A percentile compares a stretch with the other conserved stretches of the same genome.
phyloP scores from a whole-genome alignment of 768 basidiomycete genomes.

The Rhizopogon vinicolor region DNA sequence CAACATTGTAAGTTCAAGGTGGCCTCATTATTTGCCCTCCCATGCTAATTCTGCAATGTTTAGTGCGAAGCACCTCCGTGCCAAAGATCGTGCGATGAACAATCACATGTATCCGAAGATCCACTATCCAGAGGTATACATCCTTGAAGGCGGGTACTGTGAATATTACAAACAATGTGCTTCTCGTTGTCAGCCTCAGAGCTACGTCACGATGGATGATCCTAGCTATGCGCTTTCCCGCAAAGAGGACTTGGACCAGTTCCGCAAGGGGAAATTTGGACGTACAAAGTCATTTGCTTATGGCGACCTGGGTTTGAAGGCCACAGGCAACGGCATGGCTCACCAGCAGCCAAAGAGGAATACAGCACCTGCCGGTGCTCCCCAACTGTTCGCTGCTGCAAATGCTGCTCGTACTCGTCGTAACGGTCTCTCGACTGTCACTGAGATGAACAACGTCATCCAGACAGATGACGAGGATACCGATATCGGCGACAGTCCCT shows the following conservation, averaged over 20 bases:
- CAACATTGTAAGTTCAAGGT: slow-evolving; percentile 73
- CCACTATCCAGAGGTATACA: slow-evolving; percentile 94
- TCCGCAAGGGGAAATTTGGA: slow-evolving; percentile 84
- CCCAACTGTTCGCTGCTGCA: slow-evolving; percentile 62
- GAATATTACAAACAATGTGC: slow-evolving; percentile 73
- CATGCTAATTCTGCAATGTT: slow-evolving; percentile 1
- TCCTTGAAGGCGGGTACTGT: slow-evolving; percentile 95
- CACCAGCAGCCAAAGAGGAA: slow-evolving; percentile 56
- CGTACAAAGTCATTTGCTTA: slow-evolving; percentile 91
- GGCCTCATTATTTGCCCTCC: not conserved
- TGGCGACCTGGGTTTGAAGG: slow-evolving; percentile 61
- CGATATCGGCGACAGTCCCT: slow-evolving; percentile 83
- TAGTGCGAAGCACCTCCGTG: slow-evolving; percentile 92
- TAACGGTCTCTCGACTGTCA: slow-evolving; percentile 56
- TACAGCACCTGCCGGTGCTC: slow-evolving; percentile 53
- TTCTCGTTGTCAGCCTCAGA: slow-evolving; percentile 70
- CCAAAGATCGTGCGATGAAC: slow-evolving; percentile 86
- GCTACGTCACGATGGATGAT: slow-evolving; percentile 95
- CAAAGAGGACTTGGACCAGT: slow-evolving; percentile 84
- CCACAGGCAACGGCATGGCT: slow-evolving; percentile 20
- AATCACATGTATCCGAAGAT: slow-evolving; percentile 87
- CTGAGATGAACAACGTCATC: slow-evolving; percentile 60
- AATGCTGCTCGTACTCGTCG: slow-evolving; percentile 65
- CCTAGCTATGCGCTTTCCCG: slow-evolving; percentile 77
- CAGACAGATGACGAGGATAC: slow-evolving; percentile 72